Evolutionary conservation across 2,329 filamentous ascomycete genomes (phyloP).

Genomic region (Aspergillus neotritici): DNA sequence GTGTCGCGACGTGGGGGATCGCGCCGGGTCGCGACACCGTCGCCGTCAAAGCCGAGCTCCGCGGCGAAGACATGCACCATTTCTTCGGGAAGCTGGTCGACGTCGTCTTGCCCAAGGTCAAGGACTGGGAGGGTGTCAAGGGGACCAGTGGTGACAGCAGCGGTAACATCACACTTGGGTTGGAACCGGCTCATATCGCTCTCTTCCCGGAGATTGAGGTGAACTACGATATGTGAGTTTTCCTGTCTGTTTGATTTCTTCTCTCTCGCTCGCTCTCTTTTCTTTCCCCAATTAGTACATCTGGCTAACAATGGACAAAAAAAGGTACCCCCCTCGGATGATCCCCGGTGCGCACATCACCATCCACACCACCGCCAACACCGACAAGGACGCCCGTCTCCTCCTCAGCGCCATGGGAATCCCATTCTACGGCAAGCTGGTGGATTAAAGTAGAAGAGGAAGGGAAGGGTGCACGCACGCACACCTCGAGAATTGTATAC

Average conservation of each 20-base stretch:
- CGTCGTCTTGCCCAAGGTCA: constrained; percentile 87
- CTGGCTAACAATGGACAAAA: background rate
- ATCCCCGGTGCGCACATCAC: constrained; percentile 80
- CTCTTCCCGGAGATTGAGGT: constrained; percentile 91
- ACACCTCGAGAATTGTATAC: too few species aligned
- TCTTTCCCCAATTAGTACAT: background rate
- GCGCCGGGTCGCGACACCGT: constrained; percentile 61
- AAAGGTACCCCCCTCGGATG: constrained; percentile 62
- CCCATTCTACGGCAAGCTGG: constrained; percentile 74
- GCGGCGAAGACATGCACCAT: constrained; percentile 76
- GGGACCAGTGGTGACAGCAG: constrained; percentile 75
- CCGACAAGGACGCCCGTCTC: constrained; percentile 76
- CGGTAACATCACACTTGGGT: constrained; percentile 80
- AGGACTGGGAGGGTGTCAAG: constrained; percentile 84
- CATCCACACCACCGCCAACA: constrained; percentile 76
- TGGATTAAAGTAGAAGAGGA: constrained; percentile 38
- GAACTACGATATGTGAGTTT: constrained; percentile 80
- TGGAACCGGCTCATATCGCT: constrained; percentile 68
- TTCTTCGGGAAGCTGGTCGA: constrained; percentile 88
- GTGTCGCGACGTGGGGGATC: constrained; percentile 70
- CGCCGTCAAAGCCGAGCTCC: constrained; percentile 70
- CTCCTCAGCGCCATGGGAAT: constrained; percentile 67
- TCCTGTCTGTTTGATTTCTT: background rate
- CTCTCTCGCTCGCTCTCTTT: background rate
- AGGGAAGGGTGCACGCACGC: too few species aligned